Evolutionary conservation across 768 basidiomycete genomes (phyloP), one percentile per base, ranked within the genome.

Genomic region (Russula foetens): DNA sequence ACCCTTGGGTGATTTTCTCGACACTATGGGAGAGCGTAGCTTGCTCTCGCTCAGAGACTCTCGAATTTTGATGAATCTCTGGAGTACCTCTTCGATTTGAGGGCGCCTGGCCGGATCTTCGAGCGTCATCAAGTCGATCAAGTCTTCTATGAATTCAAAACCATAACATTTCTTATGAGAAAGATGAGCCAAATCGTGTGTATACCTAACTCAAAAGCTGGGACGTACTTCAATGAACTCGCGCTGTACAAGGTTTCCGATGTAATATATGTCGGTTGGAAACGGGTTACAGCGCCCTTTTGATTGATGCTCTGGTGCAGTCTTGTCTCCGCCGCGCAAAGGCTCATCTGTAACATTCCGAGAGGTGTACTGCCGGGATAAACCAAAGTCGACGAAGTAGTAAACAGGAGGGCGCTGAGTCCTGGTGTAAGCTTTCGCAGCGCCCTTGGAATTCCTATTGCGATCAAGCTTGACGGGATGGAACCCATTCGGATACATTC

Each of bases 301-400:
- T 5, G 48, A 64, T 8, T 63, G 62, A 45, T 71, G 72, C 57
- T 75, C 74, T 2, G 75, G 74, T 0, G 73, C 71, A 0, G 75
- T 68, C 52, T 72, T 73, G 67, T 83, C 80, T 5, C 74, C 78
- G 0, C 78, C 81, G 6, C 64, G 63, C 2, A 77, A 69, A 0
- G 73, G 70, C 3, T 60, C 44, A 31, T 71, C 73, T 0, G 52
- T 64, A 0, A 75, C 60, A 9, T 73, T 66, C 0, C 67, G 54
- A 0, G 74, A 70, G 2, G n/a, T n/a, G 33, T 71, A 71, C 5
- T 47, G 60, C 21, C 62, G 63, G 6, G 71, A 70, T 5, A n/a
- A n/a, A n/a, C n/a, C n/a, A n/a, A n/a, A n/a, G n/a, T n/a, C n/a
- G n/a, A n/a, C n/a, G n/a, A n/a, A 70, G 35, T 66, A 69, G 56